Base-by-base conservation (phyloP, 176 grass and related monocot species). In the Sorghum bicolor region DNA sequence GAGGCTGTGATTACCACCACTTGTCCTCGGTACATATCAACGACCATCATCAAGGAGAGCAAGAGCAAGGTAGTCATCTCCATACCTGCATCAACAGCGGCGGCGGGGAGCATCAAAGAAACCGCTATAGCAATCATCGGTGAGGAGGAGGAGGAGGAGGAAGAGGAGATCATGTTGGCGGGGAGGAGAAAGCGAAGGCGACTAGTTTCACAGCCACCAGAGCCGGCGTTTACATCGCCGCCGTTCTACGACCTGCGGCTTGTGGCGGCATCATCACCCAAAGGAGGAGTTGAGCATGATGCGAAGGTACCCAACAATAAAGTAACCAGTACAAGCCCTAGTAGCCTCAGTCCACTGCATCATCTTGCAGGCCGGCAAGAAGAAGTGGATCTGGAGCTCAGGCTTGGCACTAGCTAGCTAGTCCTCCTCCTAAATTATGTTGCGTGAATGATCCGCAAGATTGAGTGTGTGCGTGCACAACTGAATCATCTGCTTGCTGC, bases 331-430 rank as follows among this genome's bases (percentile, higher is more conserved):
- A n/a, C 82, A 81, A 89, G 70, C 87, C 77, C 82, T 85, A 89
- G 80, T 78, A 88, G 87, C 71, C 58, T 40, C 71, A 26, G 14
- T 26, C 55, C 74, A 32, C 48, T 75, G 58, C 58, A 57, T 50
- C 65, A 63, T 31, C 69, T 89, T 74, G 76, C 84, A 68, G 70
- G 44, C 81, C 68, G 1, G 17, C 87, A 80, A 89, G 87, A 81
- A 89, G 87, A 85, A 76, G 31, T 89, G 55, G 87, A 89, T 85
- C 82, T 89, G 24, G 87, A 89, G 71, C 87, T 89, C 20, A 89
- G 87, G 82, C 87, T 89, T 81, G 82, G 87, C 50, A 78, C 11
- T 82, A 82, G 76, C 19, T 53, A 50, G 52, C 20, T 57, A 57
- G 48, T 5, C 17, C 10, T 5, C 17, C 10, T 69, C 76, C 73